These are phyloP conservation scores for Protea cynaroides DNA, from an alignment of 164 flowering plant genomes.

Conservation along the genomic window DNA sequence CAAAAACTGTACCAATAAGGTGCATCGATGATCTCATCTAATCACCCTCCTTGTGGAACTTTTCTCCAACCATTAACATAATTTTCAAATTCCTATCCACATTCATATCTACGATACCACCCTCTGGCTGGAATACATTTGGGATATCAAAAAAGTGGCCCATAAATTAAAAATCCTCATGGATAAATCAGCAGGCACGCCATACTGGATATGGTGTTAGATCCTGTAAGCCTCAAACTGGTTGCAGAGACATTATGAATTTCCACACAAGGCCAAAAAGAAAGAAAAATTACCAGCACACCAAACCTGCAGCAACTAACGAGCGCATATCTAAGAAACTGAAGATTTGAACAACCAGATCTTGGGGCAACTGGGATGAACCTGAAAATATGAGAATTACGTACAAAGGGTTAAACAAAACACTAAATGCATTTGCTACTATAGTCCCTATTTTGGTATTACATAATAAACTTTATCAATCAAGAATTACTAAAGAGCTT, in stretches of 20 bases:
- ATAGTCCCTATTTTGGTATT: no score
- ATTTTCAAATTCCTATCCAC: no score
- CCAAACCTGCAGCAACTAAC: constrained; percentile 47
- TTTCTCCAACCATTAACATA: no score
- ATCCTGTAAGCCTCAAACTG: background rate
- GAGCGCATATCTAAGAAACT: constrained; percentile 72
- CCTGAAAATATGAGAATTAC: constrained; percentile 31
- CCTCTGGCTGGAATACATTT: background rate
- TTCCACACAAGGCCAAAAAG: background rate
- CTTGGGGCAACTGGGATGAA: constrained; percentile 48
- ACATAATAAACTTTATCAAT: no score
- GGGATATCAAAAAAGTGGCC: background rate
- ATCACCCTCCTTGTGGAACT: no score
- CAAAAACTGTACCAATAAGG: no score
- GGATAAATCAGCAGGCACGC: background rate
- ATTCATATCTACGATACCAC: background rate
- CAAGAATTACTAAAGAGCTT: no score
- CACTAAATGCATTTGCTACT: no score
- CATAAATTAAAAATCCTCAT: background rate
- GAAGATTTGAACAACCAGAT: constrained; percentile 71
- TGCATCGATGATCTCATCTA: no score
- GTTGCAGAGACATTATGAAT: background rate
- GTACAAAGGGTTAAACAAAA: no score
- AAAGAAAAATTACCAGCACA: constrained; percentile 52
- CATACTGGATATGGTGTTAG: background rate